Conservation (phyloP, 2,329 filamentous ascomycete species). For the Hypoxylon sp. region DNA sequence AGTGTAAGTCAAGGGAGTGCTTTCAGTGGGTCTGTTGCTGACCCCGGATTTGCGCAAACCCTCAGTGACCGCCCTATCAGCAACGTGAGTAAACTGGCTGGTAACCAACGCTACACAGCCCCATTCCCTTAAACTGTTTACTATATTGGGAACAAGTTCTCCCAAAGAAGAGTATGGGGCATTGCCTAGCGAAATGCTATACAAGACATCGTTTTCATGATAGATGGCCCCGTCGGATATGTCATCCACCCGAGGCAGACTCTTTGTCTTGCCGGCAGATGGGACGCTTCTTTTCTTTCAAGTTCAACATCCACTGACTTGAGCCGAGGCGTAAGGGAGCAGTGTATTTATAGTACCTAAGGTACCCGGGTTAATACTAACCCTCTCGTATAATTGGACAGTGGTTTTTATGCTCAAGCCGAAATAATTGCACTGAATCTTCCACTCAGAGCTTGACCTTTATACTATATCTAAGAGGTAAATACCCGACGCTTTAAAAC, state of each 20-base stretch:
- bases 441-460: too few relatives aligned
- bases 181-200: background rate
- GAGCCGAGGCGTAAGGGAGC: background rate
- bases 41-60: background rate
- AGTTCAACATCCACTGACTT: background rate
- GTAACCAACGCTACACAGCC: background rate
- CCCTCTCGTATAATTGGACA: too few relatives aligned
- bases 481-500: too few relatives aligned
- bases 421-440: too few relatives aligned
- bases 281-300: background rate
- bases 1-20: background rate
- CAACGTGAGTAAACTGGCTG: background rate
- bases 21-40: background rate
- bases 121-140: background rate
- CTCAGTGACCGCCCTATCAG: too few relatives aligned
- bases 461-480: too few relatives aligned
- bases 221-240: background rate
- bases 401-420: too few relatives aligned
- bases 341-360: too few relatives aligned
- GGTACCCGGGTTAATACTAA: too few relatives aligned
- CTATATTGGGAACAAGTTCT: too few relatives aligned
- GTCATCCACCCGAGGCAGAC: background rate
- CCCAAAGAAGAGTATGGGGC: too few relatives aligned
- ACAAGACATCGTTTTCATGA: background rate
- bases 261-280: background rate